These are phyloP conservation scores for Klebsormidium nitens DNA, from an alignment of 139 green algal species.

Conservation along the genomic window DNA sequence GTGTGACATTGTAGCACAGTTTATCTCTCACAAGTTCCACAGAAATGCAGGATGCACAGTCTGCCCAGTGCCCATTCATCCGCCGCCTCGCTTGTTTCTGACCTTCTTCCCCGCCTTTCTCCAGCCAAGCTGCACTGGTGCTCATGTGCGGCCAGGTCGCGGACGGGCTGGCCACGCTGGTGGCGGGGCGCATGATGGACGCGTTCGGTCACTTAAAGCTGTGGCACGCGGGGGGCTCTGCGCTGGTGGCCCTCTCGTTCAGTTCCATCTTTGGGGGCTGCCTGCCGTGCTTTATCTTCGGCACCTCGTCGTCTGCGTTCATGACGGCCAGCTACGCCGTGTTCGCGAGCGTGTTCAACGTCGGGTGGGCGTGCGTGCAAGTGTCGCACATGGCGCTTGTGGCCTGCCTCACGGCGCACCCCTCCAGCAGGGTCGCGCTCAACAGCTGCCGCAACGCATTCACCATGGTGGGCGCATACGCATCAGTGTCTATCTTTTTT, in stretches of 20 bases:
- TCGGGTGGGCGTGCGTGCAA: slow-evolving; percentile 20
- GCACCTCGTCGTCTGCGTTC: background rate
- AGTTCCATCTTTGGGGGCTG: slow-evolving; percentile 29
- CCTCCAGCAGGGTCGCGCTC: slow-evolving; percentile 27
- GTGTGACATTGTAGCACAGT: no score
- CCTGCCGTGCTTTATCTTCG: slow-evolving; percentile 10
- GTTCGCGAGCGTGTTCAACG: slow-evolving; percentile 32
- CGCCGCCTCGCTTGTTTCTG: background rate
- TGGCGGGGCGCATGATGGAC: slow-evolving; percentile 28
- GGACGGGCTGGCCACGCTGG: slow-evolving; percentile 23
- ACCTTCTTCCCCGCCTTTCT: background rate
- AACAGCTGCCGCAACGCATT: slow-evolving; percentile 39
- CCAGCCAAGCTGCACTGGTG: slow-evolving; percentile 25
- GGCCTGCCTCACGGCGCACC: slow-evolving; percentile 26
- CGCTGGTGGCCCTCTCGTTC: slow-evolving; percentile 23
- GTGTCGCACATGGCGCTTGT: slow-evolving; percentile 36
- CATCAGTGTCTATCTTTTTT: no score
- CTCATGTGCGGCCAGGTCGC: slow-evolving; percentile 25
- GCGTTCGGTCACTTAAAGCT: slow-evolving; percentile 33
- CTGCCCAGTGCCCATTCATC: no score
- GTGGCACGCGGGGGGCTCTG: slow-evolving; percentile 23
- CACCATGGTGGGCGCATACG: slow-evolving; percentile 25
- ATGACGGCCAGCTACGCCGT: slow-evolving; percentile 28
- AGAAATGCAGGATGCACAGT: no score
- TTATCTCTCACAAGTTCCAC: no score